Conservation (phyloP, 2,329 filamentous ascomycete genomes). For the Colletotrichum godetiae region DNA sequence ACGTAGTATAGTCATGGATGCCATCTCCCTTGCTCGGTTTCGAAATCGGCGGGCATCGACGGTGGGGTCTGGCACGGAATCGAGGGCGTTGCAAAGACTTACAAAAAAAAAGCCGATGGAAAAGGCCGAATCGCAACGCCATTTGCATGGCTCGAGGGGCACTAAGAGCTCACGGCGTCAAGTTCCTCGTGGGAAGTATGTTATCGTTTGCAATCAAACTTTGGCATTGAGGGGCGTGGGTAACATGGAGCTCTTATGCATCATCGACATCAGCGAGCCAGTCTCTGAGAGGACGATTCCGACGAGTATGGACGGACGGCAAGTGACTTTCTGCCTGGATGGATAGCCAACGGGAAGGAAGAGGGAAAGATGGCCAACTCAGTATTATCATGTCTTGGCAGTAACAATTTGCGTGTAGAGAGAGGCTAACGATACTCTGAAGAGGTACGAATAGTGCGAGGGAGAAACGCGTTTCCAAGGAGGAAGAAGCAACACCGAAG, state of each 20-base stretch:
- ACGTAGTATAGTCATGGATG: not conserved
- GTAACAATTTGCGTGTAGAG: not conserved
- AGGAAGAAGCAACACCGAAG: not conserved
- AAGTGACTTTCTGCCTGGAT: not conserved
- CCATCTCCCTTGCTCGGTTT: not conserved
- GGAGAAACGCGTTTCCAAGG: not conserved
- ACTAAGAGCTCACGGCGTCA: not conserved
- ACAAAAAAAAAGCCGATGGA: not conserved
- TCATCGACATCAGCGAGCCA: not conserved
- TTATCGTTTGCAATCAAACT: not conserved
- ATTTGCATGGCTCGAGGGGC: not conserved
- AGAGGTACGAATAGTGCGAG: not conserved
- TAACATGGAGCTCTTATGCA: not conserved
- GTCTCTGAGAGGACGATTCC: not conserved
- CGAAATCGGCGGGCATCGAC: not conserved
- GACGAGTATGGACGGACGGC: not conserved
- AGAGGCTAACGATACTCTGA: not conserved
- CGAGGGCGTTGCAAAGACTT: not conserved
- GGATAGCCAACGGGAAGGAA: not conserved
- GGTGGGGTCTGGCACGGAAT: not conserved
- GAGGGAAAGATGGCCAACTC: not conserved
- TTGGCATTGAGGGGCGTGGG: not conserved
- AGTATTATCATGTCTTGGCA: not conserved
- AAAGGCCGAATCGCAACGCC: not conserved
- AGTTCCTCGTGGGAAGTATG: not conserved